Conservation (phyloP, 768 basidiomycete species). For the Boletus patriciae region DNA sequence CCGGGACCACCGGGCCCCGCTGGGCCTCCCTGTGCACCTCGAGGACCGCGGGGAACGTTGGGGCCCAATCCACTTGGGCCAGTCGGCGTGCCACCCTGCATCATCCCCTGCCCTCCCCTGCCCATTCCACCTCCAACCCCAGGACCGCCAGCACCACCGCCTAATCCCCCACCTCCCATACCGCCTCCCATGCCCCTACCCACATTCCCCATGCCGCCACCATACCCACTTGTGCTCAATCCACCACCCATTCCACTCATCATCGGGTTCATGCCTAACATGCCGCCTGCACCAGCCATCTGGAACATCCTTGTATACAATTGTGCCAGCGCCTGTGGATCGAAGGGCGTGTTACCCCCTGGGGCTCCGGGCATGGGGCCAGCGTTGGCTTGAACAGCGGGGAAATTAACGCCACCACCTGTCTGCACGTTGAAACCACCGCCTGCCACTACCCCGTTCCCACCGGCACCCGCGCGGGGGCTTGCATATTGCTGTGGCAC, state of each 20-base stretch:
- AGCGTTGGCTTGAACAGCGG: conserved; percentile 22
- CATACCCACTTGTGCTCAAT: conserved; percentile 34
- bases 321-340: conserved; percentile 88
- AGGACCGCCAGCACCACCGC: conserved; percentile 41
- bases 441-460: conserved; percentile 10
- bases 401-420: conserved; percentile 39
- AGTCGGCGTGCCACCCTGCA: conserved; percentile 36
- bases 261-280: conserved; percentile 42
- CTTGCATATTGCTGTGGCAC: conserved; percentile 20
- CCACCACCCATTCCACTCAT: conserved; percentile 37
- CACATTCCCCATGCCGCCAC: conserved; percentile 41
- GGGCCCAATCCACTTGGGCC: conserved; percentile 47
- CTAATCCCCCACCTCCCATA: conserved; percentile 35
- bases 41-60: conserved; percentile 65
- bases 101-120: conserved; percentile 40
- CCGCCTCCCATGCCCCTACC: conserved; percentile 47
- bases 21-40: conserved; percentile 57
- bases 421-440: conserved; percentile 35
- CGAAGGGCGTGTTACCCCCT: conserved; percentile 66
- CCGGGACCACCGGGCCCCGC: conserved; percentile 49
- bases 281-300: conserved; percentile 61
- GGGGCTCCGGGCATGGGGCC: conserved; percentile 31
- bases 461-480: conserved; percentile 11
- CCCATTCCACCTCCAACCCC: conserved; percentile 43
- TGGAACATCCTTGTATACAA: conserved; percentile 97